A percentile compares a stretch with the other conserved stretches of the same genome.
These are phyloP conservation scores for Crucihimalaya himalaica DNA, from an alignment of 345 rosid species.

Conservation along the genomic window DNA sequence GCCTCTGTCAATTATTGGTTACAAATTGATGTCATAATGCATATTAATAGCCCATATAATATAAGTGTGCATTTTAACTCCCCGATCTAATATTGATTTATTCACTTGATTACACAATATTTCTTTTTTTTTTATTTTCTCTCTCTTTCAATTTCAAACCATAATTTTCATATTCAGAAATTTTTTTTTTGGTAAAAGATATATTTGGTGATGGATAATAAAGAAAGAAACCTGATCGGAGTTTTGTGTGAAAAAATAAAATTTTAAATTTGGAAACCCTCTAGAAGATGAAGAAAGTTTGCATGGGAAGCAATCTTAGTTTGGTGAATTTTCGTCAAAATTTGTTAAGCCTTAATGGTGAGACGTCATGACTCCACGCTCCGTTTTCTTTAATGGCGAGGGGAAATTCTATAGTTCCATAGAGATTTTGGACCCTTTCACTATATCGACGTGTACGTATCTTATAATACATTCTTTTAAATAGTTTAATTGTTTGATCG, in stretches of 20 bases:
- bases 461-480: background rate
- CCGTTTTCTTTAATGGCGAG: slow-evolving; percentile 26
- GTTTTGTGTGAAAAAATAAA: background rate
- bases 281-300: slow-evolving; percentile 41
- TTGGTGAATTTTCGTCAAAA: slow-evolving; percentile 46
- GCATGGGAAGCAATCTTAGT: slow-evolving; percentile 45
- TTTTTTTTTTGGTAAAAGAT: background rate
- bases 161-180: background rate
- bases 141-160: background rate
- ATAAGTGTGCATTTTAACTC: background rate
- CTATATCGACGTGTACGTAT: background rate
- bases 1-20: slow-evolving; percentile 12
- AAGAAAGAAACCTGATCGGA: background rate
- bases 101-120: background rate
- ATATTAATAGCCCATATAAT: background rate
- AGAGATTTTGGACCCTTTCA: background rate
- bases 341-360: slow-evolving; percentile 41
- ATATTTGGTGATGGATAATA: background rate
- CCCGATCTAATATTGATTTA: background rate
- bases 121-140: no score
- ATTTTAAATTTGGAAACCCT: background rate
- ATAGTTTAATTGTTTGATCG: background rate
- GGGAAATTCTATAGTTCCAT: background rate
- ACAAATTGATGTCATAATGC: slow-evolving; percentile 16
- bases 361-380: slow-evolving; percentile 38